Conservation (phyloP, 345 rosid genomes). For the Punica granatum region DNA sequence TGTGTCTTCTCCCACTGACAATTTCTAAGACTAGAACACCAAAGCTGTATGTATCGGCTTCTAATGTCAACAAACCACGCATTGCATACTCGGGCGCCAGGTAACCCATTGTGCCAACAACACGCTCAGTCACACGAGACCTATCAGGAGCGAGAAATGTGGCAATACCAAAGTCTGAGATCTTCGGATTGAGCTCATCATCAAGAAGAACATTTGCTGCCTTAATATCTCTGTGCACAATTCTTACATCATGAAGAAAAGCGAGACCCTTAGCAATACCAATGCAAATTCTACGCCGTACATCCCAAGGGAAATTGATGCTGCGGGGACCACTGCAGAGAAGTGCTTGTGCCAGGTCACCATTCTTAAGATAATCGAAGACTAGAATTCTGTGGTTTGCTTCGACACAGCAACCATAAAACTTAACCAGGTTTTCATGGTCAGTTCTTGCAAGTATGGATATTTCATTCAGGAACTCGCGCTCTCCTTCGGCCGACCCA, state of each 20-base stretch:
- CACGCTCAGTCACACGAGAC: background rate
- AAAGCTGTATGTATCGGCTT: background rate
- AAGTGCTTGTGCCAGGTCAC: background rate
- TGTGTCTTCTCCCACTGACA: background rate
- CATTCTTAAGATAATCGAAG: slow-evolving; percentile 1
- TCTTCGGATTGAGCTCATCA: slow-evolving; percentile 3
- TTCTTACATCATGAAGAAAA: slow-evolving; percentile 5
- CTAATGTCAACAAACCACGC: background rate
- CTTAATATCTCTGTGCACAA: slow-evolving; percentile 5
- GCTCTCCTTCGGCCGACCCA: background rate
- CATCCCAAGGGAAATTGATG: background rate
- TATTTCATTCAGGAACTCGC: background rate
- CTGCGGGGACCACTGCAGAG: background rate
- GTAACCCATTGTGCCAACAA: background rate
- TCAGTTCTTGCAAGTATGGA: background rate
- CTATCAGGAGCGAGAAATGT: background rate
- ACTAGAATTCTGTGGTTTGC: background rate
- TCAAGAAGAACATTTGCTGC: slow-evolving; percentile 1
- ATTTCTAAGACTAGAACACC: slow-evolving; percentile 2
- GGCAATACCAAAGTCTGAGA: background rate
- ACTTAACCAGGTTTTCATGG: background rate
- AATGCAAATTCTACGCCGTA: slow-evolving; percentile 4
- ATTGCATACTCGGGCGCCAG: background rate
- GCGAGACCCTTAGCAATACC: slow-evolving; percentile 2
- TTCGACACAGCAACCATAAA: background rate